Conservation (phyloP, 768 basidiomycete genomes). For the Suillus spraguei region DNA sequence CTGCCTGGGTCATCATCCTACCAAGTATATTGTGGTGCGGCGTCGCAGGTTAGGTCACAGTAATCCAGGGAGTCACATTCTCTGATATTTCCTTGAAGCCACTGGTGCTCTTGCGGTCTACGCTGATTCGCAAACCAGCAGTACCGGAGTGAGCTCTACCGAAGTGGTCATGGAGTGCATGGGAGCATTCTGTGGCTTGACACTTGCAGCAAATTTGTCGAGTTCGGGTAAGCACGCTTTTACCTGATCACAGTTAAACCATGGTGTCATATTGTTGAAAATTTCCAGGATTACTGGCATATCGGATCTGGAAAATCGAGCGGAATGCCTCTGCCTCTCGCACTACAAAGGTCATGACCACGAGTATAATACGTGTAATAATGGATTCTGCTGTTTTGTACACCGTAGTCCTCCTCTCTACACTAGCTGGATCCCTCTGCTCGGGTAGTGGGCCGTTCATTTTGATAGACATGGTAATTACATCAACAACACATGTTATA, state of each 20-base stretch:
- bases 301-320: slow-evolving; percentile 1
- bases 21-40: slow-evolving; percentile 11
- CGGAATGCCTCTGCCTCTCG: neutral
- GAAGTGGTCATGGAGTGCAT: slow-evolving; percentile 5
- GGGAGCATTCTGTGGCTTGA: slow-evolving; percentile 5
- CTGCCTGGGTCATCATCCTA: slow-evolving; percentile 14
- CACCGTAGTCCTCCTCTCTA: slow-evolving; percentile 35
- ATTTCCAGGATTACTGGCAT: neutral
- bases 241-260: slow-evolving; percentile 9
- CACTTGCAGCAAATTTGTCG: slow-evolving; percentile 11
- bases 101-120: slow-evolving; percentile 9
- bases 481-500: neutral
- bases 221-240: neutral
- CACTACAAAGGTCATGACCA: neutral
- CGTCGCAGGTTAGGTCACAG: slow-evolving; percentile 10
- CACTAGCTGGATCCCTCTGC: slow-evolving; percentile 32
- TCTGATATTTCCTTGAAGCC: neutral
- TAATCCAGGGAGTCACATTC: neutral
- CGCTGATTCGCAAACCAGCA: slow-evolving; percentile 7
- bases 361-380: slow-evolving; percentile 28
- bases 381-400: slow-evolving; percentile 24
- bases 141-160: neutral
- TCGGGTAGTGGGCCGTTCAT: slow-evolving; percentile 37
- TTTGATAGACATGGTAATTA: neutral
- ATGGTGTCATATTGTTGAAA: neutral